Percentiles rank a stretch among this genome's conserved stretches.
These are phyloP conservation scores for Penicillium ochrochloron DNA, from an alignment of 495 filamentous ascomycete genomes.

Conservation along the genomic window DNA sequence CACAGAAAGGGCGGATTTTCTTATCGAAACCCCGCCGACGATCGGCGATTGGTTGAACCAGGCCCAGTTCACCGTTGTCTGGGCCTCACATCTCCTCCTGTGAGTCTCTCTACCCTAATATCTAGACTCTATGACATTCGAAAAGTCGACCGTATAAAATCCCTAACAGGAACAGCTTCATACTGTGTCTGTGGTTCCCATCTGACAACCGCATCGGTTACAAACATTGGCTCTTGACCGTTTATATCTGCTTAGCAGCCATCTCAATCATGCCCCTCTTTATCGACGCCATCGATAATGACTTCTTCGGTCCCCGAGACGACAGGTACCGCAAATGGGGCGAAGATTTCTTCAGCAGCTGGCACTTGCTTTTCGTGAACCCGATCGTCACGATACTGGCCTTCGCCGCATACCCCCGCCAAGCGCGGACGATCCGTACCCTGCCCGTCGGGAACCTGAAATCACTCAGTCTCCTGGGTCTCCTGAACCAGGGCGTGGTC, in stretches of 20 bases:
- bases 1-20: not conserved
- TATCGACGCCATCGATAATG: not conserved
- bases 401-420: not conserved
- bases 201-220: not conserved
- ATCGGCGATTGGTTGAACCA: not conserved
- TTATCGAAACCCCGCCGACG: not conserved
- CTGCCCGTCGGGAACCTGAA: not conserved
- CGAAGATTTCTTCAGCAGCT: not conserved
- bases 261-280: not conserved
- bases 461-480: not conserved
- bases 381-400: not conserved
- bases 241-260: not conserved
- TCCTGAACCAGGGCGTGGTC: not conserved
- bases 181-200: not conserved
- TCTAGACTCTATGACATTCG: not conserved
- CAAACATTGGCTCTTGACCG: not conserved
- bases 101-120: not conserved
- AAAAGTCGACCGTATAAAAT: not conserved
- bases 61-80: not conserved
- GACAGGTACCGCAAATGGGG: not conserved
- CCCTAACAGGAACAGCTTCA: not conserved
- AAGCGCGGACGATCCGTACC: not conserved
- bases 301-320: not conserved
- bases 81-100: not conserved
- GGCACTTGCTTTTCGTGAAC: not conserved